Evolutionary conservation across 2,329 filamentous ascomycete species (phyloP).

Genomic region (Lasiodiplodia sp.): DNA sequence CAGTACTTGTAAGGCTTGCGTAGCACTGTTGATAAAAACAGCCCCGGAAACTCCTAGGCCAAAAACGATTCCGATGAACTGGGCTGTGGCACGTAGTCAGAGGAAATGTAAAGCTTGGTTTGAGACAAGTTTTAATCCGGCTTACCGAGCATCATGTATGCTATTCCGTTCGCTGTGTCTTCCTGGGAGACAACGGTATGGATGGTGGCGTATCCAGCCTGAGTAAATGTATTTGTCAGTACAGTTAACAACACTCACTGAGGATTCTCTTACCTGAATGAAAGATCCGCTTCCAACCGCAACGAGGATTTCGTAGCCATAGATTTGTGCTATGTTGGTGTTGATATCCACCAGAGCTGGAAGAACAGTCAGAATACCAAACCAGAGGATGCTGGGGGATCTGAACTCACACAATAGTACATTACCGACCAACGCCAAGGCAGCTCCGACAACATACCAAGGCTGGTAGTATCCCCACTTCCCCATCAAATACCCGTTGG

Average conservation of each 20-base stretch:
- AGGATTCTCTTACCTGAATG: slow-evolving; percentile 9
- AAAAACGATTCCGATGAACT: too few relatives aligned
- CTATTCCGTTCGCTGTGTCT: slow-evolving; percentile 27
- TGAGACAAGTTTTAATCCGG: too few relatives aligned
- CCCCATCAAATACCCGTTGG: slow-evolving; percentile 35
- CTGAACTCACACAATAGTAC: slow-evolving; percentile 33
- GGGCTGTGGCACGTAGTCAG: too few relatives aligned
- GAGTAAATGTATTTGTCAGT: too few relatives aligned
- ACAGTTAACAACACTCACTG: too few relatives aligned
- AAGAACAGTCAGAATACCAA: not conserved
- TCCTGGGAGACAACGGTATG: slow-evolving; percentile 28
- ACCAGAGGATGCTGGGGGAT: too few relatives aligned
- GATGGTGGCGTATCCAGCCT: slow-evolving; percentile 11
- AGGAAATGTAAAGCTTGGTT: too few relatives aligned
- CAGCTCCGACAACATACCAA: slow-evolving; percentile 35
- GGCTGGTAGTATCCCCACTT: slow-evolving; percentile 37
- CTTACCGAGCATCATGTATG: slow-evolving; percentile 11
- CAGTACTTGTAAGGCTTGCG: too few relatives aligned
- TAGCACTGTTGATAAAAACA: too few relatives aligned
- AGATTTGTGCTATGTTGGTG: slow-evolving; percentile 33
- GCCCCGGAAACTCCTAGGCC: too few relatives aligned
- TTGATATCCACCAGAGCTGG: slow-evolving; percentile 26
- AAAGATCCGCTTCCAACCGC: slow-evolving; percentile 35
- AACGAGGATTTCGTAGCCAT: slow-evolving; percentile 38
- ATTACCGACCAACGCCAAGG: slow-evolving; percentile 32